These are phyloP conservation scores for Hemileia vastatrix DNA, from an alignment of 1,284 basidiomycete species.

Conservation along the genomic window DNA sequence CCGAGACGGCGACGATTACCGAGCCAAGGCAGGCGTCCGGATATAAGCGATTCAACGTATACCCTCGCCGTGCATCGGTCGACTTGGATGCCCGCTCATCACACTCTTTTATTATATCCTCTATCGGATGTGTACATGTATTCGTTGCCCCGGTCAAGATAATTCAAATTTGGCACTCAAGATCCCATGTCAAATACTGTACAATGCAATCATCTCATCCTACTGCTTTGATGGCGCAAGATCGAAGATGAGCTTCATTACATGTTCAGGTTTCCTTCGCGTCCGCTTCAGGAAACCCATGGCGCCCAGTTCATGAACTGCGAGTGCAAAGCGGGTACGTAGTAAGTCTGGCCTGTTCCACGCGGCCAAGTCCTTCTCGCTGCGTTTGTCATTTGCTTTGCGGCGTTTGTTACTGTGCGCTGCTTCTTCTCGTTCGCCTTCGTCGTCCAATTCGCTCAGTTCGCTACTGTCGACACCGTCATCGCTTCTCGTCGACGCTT, in stretches of 20 bases:
- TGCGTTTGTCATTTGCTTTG: not conserved
- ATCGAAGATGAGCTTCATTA: constrained; percentile 32
- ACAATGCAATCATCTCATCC: no score
- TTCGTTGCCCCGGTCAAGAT: no score
- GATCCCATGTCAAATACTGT: no score
- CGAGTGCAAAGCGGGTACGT: constrained; percentile 32
- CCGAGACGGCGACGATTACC: no score
- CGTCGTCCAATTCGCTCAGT: not conserved
- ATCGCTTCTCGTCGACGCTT: not conserved
- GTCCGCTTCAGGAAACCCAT: constrained; percentile 31
- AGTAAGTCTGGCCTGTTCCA: constrained; percentile 17
- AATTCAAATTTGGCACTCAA: no score
- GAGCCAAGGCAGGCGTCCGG: no score
- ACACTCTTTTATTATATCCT: no score
- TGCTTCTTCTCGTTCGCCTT: constrained; percentile 7
- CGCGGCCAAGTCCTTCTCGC: constrained; percentile 24
- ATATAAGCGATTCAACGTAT: no score
- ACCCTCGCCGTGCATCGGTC: no score
- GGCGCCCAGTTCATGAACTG: constrained; percentile 30
- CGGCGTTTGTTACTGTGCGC: constrained; percentile 2
- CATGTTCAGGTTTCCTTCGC: constrained; percentile 35
- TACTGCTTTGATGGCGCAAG: no score
- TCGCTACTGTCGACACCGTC: not conserved
- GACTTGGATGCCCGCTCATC: no score
- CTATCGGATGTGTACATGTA: no score